Evolutionary conservation across 176 grass and related monocot genomes (phyloP).

Genomic region (sorghum (Sorghum bicolor)): Sorghum_bicolor_NCBIv3 NC_012876.2:5524501-5525000

Average conservation of each 20-base stretch:
- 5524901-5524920: constrained; percentile 15
- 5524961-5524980: constrained; percentile 25
- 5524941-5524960: constrained; percentile 24
- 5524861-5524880: constrained; percentile 2
- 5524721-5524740: background rate
- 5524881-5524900: background rate
- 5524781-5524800: constrained; percentile 23
- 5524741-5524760: background rate
- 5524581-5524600: background rate
- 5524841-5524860: constrained; percentile 42
- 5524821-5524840: constrained; percentile 23
- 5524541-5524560: background rate
- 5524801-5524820: background rate
- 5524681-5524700: background rate
- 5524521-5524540: background rate
- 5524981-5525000: constrained; percentile 11
- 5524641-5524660: constrained; percentile 5
- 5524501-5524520: background rate
- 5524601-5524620: background rate
- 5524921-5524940: constrained; percentile 14
- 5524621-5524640: constrained; percentile 22
- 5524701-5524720: constrained; percentile 11
- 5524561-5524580: background rate
- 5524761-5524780: constrained; percentile 12
- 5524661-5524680: background rate